Conservation (phyloP, 805 yeast genomes). For the Candida manassasensis region DNA sequence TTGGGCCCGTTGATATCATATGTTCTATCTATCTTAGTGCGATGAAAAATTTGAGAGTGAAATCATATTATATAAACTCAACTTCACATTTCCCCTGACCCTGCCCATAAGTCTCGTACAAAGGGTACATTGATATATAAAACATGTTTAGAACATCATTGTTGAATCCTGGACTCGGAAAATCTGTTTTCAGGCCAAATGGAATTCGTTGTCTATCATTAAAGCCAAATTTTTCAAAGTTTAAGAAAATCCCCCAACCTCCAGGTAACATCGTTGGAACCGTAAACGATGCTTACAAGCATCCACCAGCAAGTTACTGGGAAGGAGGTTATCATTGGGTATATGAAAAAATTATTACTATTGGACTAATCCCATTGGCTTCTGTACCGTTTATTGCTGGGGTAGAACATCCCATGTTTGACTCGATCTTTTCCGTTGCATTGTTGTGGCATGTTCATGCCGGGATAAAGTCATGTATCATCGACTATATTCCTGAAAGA, state of each 20-base stretch:
- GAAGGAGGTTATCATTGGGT: slow-evolving; percentile 95
- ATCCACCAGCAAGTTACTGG: slow-evolving; percentile 56
- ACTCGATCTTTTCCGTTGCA: slow-evolving; percentile 62
- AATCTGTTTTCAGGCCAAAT: not conserved
- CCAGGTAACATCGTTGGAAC: slow-evolving; percentile 91
- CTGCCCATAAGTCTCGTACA: too few relatives aligned
- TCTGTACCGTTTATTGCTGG: slow-evolving; percentile 76
- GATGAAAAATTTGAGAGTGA: not conserved
- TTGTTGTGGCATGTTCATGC: slow-evolving; percentile 74
- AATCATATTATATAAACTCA: too few relatives aligned
- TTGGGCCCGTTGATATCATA: too few relatives aligned
- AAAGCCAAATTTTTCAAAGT: slow-evolving; percentile 43
- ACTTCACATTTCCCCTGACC: too few relatives aligned
- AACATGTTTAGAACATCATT: not conserved
- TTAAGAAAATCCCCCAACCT: slow-evolving; percentile 66
- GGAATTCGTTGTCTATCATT: slow-evolving; percentile 16
- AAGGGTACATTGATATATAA: too few relatives aligned
- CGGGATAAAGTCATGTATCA: slow-evolving; percentile 88
- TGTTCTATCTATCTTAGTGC: too few relatives aligned
- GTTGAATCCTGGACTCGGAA: slow-evolving; percentile 1
- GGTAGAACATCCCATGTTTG: slow-evolving; percentile 61
- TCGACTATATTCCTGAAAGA: slow-evolving; percentile 86
- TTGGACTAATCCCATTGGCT: slow-evolving; percentile 71
- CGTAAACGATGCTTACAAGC: slow-evolving; percentile 79
- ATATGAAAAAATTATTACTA: slow-evolving; percentile 70